Evolutionary conservation across 2,329 filamentous ascomycete genomes (phyloP).

Genomic region (Triangularia setosa): DNA sequence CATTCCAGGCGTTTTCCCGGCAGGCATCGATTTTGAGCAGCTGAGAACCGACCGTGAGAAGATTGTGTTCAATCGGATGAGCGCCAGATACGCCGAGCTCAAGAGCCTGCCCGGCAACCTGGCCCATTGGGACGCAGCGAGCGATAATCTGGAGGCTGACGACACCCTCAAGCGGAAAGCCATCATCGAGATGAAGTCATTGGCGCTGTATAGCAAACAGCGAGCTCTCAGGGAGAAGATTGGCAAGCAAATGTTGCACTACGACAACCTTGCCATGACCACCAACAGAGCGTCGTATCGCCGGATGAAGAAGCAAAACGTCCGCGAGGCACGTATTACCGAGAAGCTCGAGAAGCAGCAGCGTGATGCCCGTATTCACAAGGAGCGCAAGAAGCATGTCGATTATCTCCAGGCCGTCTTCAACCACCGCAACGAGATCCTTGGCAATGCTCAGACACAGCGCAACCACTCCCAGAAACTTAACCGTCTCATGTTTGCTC

Average conservation of each 20-base stretch:
- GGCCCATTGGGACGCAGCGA: conserved; percentile 78
- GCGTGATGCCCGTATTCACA: conserved; percentile 88
- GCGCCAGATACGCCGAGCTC: conserved; percentile 76
- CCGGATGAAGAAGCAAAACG: conserved; percentile 93
- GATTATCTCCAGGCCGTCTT: conserved; percentile 88
- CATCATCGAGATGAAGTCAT: conserved; percentile 91
- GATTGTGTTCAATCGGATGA: conserved; percentile 85
- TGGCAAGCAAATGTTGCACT: conserved; percentile 87
- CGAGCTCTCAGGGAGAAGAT: conserved; percentile 80
- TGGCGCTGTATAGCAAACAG: conserved; percentile 85
- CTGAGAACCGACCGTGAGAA: conserved; percentile 82
- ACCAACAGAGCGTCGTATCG: conserved; percentile 89
- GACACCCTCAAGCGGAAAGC: conserved; percentile 83
- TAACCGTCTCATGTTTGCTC: conserved; percentile 79
- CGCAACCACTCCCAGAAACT: conserved; percentile 78
- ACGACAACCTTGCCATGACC: conserved; percentile 95
- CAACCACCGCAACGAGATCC: conserved; percentile 75
- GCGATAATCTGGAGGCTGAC: conserved; percentile 64
- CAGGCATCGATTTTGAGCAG: conserved; percentile 82
- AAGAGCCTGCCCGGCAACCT: conserved; percentile 81
- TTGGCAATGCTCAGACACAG: conserved; percentile 62
- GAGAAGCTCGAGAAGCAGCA: conserved; percentile 99
- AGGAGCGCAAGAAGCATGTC: conserved; percentile 95
- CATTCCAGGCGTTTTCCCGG: conserved; percentile 83
- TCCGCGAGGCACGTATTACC: conserved; percentile 92